Evolutionary conservation across 441 rosid genomes (phyloP).

Genomic region (Populus hybrid): DNA sequence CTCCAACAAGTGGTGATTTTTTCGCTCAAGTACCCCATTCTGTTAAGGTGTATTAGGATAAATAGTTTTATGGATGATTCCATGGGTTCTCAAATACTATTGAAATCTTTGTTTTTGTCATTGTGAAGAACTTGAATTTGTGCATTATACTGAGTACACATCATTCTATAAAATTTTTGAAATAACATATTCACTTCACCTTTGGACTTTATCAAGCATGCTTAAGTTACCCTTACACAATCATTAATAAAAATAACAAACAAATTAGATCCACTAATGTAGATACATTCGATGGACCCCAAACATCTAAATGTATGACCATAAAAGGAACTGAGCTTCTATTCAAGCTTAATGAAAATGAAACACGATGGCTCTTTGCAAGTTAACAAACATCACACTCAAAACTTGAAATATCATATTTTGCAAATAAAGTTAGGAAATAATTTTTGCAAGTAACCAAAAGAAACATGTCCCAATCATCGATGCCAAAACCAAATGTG

Average conservation of each 20-base stretch:
- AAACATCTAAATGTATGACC: background rate
- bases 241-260: slow-evolving; percentile 16
- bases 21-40: background rate
- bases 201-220: slow-evolving; percentile 5
- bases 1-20: background rate
- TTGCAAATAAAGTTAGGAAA: background rate
- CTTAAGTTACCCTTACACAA: background rate
- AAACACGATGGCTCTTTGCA: background rate
- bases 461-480: background rate
- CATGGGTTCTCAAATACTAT: background rate
- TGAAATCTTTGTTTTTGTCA: background rate
- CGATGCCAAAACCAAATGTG: background rate
- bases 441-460: slow-evolving; percentile 3
- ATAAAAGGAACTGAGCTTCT: background rate
- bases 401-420: background rate
- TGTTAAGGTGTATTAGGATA: background rate
- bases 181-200: background rate
- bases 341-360: background rate
- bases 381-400: background rate
- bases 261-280: background rate
- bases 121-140: background rate
- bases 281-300: background rate
- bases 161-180: background rate
- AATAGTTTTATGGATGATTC: background rate
- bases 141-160: background rate